phyloP scores from a whole-genome alignment of 2,329 filamentous ascomycete genomes.

The Aspergillus sp. region DNA sequence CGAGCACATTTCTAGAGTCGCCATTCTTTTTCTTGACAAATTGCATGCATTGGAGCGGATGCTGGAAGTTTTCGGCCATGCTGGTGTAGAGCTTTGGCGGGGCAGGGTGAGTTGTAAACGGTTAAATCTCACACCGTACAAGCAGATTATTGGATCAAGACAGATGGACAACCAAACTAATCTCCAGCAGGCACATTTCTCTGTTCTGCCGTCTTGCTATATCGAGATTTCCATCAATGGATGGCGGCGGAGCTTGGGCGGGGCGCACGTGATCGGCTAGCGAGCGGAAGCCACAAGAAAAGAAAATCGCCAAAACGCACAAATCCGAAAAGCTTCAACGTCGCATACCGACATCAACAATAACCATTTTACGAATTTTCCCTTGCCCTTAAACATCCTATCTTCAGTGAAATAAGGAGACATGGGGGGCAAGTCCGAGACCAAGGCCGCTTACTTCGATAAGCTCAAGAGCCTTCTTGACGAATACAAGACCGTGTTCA shows the following conservation, averaged over 20 bases:
- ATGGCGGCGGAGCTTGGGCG: constrained; percentile 6
- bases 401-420: constrained; percentile 89
- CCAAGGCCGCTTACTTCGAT: constrained; percentile 98
- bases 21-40: constrained; percentile 29
- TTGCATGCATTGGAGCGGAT: constrained; percentile 66
- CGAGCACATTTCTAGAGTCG: constrained; percentile 52
- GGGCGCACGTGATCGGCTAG: constrained; percentile 35
- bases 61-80: constrained; percentile 37
- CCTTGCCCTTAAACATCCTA: constrained; percentile 98
- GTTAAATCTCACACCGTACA: background rate
- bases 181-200: background rate
- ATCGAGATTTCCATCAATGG: background rate
- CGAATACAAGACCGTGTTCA: constrained; percentile 97
- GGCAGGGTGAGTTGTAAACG: background rate
- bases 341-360: constrained; percentile 27
- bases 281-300: constrained; percentile 41
- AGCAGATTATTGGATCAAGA: background rate
- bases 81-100: constrained; percentile 4
- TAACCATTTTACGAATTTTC: constrained; percentile 34
- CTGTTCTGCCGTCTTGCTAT: background rate
- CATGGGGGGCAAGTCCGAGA: constrained; percentile 96
- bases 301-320: constrained; percentile 25
- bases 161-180: background rate
- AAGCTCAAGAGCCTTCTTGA: constrained; percentile 98
- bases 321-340: constrained; percentile 20